These are phyloP conservation scores for Termitomyces sp. DNA, from an alignment of 768 basidiomycete species.

Conservation along the genomic window DNA sequence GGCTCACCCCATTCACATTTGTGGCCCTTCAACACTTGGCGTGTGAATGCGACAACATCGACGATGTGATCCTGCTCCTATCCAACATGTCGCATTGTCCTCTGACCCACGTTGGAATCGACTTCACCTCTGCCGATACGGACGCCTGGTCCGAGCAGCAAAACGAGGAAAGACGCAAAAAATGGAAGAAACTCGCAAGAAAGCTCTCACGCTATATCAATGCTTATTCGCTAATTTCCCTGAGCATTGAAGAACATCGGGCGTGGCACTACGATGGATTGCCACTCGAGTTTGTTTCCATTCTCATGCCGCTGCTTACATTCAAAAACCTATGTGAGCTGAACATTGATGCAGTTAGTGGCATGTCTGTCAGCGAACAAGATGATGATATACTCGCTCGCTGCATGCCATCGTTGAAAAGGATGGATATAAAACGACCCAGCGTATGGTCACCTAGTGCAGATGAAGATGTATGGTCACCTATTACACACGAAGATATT, in stretches of 20 bases:
- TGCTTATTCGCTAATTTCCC: not conserved
- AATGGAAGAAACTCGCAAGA: not conserved
- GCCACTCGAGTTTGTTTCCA: not conserved
- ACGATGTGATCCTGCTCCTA: no score
- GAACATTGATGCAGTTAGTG: not conserved
- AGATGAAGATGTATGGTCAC: no score
- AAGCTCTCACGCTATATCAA: not conserved
- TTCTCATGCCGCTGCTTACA: not conserved
- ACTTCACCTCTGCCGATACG: not conserved
- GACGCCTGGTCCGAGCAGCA: not conserved
- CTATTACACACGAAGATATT: not conserved
- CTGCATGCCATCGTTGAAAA: not conserved
- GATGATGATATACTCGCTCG: not conserved
- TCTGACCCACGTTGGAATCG: not conserved
- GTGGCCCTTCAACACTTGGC: no score
- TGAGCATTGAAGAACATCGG: not conserved
- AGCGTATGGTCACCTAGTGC: no score
- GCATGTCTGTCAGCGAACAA: not conserved
- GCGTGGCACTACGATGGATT: not conserved
- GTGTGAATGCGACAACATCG: no score
- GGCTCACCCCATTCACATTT: no score
- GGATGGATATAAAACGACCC: not conserved
- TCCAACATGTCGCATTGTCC: not conserved
- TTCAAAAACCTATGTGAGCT: not conserved
- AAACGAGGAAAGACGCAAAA: not conserved